These are phyloP conservation scores for Aspergillus glaucus DNA, from an alignment of 2,329 filamentous ascomycete genomes.

Conservation along the genomic window DNA sequence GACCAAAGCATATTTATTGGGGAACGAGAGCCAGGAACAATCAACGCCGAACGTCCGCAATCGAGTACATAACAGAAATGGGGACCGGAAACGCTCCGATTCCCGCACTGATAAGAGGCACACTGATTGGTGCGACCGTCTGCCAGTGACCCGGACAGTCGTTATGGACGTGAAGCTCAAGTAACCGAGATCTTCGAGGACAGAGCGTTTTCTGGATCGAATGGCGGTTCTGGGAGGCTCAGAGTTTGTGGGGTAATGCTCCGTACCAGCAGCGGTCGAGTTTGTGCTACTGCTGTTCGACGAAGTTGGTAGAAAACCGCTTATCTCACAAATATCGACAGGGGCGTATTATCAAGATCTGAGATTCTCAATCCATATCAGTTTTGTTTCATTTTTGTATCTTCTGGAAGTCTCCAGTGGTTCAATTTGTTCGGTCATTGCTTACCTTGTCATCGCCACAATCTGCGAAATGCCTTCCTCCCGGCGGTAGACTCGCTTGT, in stretches of 20 bases:
- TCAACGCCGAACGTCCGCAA: background rate
- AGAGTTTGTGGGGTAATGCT: too few relatives aligned
- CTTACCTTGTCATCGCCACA: background rate
- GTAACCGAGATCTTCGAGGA: background rate
- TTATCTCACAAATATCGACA: too few relatives aligned
- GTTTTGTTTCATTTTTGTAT: background rate
- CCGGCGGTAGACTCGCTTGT: background rate
- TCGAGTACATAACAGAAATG: background rate
- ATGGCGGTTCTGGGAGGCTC: too few relatives aligned
- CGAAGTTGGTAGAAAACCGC: background rate
- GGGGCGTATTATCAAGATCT: background rate
- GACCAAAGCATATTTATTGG: background rate
- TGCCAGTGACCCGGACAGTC: background rate
- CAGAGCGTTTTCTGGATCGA: too few relatives aligned
- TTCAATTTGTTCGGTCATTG: background rate
- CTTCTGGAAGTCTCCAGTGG: background rate
- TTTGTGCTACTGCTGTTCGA: background rate
- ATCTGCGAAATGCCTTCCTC: slow-evolving; percentile 4
- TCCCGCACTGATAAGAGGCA: background rate
- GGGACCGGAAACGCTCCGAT: background rate
- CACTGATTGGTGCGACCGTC: background rate
- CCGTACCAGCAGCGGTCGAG: background rate
- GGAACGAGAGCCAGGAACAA: background rate
- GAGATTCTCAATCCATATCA: background rate
- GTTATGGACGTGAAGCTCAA: background rate